Percentiles rank a stretch among this genome's conserved stretches.
Conservation (phyloP, 2,329 filamentous ascomycete species). For the Neopestalotiopsis rosae region DNA sequence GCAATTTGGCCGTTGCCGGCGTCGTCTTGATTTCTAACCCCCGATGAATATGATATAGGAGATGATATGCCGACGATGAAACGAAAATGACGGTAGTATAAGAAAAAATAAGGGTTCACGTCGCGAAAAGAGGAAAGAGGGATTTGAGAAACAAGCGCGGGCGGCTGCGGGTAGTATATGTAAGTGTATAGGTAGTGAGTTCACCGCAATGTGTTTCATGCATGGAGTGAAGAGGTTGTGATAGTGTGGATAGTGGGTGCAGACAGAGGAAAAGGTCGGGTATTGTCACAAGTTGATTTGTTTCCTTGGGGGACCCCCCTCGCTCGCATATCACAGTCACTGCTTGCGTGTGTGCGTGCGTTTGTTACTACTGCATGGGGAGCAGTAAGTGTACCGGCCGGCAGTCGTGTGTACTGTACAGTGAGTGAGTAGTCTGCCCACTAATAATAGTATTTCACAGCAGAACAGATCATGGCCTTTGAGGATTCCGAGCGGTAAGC, state of each 20-base stretch:
- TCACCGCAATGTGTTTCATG: constrained; percentile 28
- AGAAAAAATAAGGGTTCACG: constrained; percentile 33
- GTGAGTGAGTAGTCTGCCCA: constrained; percentile 20
- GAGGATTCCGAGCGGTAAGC: constrained; percentile 26
- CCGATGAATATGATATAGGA: constrained; percentile 30
- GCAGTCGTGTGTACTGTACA: constrained; percentile 24
- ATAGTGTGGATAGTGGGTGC: constrained; percentile 25
- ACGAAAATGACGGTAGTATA: constrained; percentile 33
- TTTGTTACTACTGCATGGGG: constrained; percentile 13
- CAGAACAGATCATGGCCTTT: constrained; percentile 20
- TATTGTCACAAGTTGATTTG: constrained; percentile 37
- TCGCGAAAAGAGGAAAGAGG: constrained; percentile 37
- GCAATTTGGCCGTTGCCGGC: constrained; percentile 39
- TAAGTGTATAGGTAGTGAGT: constrained; percentile 27
- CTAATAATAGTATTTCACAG: constrained; percentile 38
- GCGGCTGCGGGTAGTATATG: constrained; percentile 37
- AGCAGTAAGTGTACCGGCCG: constrained; percentile 26
- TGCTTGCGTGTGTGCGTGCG: constrained; percentile 6
- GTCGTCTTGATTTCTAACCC: constrained; percentile 31
- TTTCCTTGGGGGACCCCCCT: constrained; percentile 23
- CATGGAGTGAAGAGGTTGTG: constrained; percentile 31
- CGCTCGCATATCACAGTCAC: constrained; percentile 19
- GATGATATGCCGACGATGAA: constrained; percentile 26
- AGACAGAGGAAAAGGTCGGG: constrained; percentile 16
- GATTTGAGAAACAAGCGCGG: constrained; percentile 32